Base-by-base conservation (phyloP, 768 basidiomycete genomes). In the Coprinopsis marcescibilis region DNA sequence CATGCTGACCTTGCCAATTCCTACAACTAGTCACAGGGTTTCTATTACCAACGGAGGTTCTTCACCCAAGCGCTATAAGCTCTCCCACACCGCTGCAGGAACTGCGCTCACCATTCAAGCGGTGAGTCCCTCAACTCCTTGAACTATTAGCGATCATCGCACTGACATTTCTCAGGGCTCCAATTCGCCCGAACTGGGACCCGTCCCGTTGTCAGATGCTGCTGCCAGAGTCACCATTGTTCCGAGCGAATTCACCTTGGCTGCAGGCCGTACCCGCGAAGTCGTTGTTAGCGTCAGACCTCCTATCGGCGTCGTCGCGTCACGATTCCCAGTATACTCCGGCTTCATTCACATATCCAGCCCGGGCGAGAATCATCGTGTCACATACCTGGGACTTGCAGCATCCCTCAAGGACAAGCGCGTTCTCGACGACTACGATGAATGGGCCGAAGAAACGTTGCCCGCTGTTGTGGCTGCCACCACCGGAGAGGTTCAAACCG, bases 61-160 rank as follows among this genome's bases (percentile, higher is more conserved):
- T 11, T 52, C 58, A 0, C 35, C 52, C 4, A 71, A 77, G 55
- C 67, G 58, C 1, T 78, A 76, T 62, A 71, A 62, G 19, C 51
- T 84, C 19, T 64, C 57, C 7, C 80, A 83, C 54, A 60, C 76
- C 2, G 74, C 80, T 15, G 80, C 80, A 25, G 76, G 73, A 1
- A 79, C 80, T 7, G 75, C 75, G 4, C 49, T 72, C 24, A 76
- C 77, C 1, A 62, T 76, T 33, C 59, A 65, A 49, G 57, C 68
- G 11, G 75, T 73, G 56, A 41, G 66, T 53, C 11, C 13, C 15
- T 24, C 43, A 21, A 6, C 15, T 45, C 32, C 23, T 3, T 15
- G 21, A 10, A 7, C 20, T 24, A 11, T n/a, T 15, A 13, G 12
- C 14, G 26, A 27, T 17, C 15, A 12, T 21, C 26, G n/a, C 21